These are phyloP conservation scores for Sphagnum tenellum DNA, from an alignment of 225 moss, liverwort and hornwort genomes.

Conservation along the genomic window DNA sequence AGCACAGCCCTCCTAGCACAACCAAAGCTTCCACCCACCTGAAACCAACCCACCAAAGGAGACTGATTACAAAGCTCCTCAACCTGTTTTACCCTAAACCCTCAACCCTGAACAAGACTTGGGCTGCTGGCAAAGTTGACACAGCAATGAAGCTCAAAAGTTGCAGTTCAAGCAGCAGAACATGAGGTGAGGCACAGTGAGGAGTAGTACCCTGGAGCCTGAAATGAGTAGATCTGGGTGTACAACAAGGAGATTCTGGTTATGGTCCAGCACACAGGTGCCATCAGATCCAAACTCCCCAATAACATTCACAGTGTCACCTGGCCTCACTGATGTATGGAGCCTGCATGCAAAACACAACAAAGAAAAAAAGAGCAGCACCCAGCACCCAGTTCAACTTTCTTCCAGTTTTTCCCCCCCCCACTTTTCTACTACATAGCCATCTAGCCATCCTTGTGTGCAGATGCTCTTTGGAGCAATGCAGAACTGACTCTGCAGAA, in stretches of 20 bases:
- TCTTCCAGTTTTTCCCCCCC: no score
- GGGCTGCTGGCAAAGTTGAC: no score
- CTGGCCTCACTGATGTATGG: constrained; percentile 28
- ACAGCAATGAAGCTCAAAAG: no score
- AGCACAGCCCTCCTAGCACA: constrained; percentile 39
- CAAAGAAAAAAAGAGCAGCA: not conserved
- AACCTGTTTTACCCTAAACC: not conserved
- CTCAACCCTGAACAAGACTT: no score
- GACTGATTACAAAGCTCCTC: not conserved
- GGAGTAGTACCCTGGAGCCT: constrained; percentile 27
- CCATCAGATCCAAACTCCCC: constrained; percentile 31
- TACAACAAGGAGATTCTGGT: constrained; percentile 32
- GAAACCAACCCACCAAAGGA: not conserved
- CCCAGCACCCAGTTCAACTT: not conserved
- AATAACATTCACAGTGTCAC: constrained; percentile 47
- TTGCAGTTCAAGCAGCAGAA: no score
- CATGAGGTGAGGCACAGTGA: no score
- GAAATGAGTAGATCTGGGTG: constrained; percentile 47
- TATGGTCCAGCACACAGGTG: constrained; percentile 36
- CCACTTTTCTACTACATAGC: no score
- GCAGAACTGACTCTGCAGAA: no score
- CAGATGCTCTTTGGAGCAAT: no score
- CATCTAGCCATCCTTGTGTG: no score
- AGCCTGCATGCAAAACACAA: constrained; percentile 20
- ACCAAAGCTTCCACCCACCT: constrained; percentile 42